Conservation (phyloP, 2,329 filamentous ascomycete genomes). For the Phialemoniopsis sp. region DNA sequence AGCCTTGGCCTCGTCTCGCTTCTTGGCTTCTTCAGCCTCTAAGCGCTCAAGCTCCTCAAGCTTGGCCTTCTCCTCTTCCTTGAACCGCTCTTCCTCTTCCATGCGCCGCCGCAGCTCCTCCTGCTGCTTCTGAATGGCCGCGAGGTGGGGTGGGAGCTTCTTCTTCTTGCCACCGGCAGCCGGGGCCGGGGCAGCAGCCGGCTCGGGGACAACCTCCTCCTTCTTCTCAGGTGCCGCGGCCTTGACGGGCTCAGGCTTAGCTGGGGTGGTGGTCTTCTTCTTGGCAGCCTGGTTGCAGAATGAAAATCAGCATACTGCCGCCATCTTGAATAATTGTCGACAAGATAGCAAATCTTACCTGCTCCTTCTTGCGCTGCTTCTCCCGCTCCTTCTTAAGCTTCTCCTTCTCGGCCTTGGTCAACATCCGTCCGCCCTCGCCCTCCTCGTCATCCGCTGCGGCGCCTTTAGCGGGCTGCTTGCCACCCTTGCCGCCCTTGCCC, state of each 20-base stretch:
- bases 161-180: conserved; percentile 70
- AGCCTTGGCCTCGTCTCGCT: conserved; percentile 68
- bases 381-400: conserved; percentile 97
- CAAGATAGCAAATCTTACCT: conserved; percentile 63
- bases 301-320: no score
- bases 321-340: no score
- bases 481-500: conserved; percentile 55
- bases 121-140: conserved; percentile 75
- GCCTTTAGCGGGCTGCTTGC: conserved; percentile 38
- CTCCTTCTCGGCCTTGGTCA: conserved; percentile 98
- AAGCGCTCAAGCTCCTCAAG: conserved; percentile 62
- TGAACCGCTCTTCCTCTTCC: conserved; percentile 56
- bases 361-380: conserved; percentile 97
- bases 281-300: conserved; percentile 61
- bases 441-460: conserved; percentile 49
- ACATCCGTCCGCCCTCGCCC: conserved; percentile 60
- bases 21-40: conserved; percentile 64
- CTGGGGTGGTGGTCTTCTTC: conserved; percentile 64
- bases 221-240: conserved; percentile 46
- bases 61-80: conserved; percentile 61
- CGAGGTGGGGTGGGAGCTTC: conserved; percentile 76
- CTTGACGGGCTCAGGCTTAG: conserved; percentile 43
- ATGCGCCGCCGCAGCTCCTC: conserved; percentile 65
- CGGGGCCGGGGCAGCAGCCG: conserved; percentile 36
- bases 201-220: conserved; percentile 50